phyloP scores from a whole-genome alignment of 2,329 filamentous ascomycete genomes.

The Orbilia brochopaga region DNA sequence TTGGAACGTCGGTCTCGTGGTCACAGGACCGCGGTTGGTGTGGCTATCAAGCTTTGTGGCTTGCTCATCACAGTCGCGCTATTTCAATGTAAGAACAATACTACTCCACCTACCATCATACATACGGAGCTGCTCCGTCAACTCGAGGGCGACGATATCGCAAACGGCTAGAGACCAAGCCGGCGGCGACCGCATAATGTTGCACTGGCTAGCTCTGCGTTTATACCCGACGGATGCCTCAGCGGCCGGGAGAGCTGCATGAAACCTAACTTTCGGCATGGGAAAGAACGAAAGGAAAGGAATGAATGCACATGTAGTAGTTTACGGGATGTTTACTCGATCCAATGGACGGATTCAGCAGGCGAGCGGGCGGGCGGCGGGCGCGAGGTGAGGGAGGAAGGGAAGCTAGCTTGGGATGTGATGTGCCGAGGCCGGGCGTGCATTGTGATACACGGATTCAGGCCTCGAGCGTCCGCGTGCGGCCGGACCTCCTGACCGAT shows the following conservation, averaged over 20 bases:
- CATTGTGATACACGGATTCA: slow-evolving; percentile 8
- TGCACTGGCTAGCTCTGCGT: neutral
- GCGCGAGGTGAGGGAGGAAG: no score
- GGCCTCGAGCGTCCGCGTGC: neutral
- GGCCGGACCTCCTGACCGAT: neutral
- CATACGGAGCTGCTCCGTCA: neutral
- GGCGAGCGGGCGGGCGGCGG: no score
- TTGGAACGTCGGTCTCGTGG: slow-evolving; percentile 1
- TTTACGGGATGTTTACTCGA: no score
- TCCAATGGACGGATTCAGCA: no score
- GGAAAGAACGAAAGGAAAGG: no score
- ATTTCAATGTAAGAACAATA: no score
- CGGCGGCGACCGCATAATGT: neutral
- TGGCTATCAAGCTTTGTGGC: slow-evolving; percentile 40
- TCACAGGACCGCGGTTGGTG: neutral
- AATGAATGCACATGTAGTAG: no score
- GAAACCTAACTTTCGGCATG: no score
- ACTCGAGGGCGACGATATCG: neutral
- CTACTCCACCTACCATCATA: no score
- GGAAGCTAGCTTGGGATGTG: neutral
- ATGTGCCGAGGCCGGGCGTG: neutral
- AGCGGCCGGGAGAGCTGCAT: neutral
- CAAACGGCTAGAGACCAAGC: neutral
- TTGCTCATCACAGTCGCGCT: neutral
- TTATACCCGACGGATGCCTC: neutral